These are phyloP conservation scores for Phialemoniopsis sp. DNA, from an alignment of 2,329 filamentous ascomycete species.

Conservation along the genomic window DNA sequence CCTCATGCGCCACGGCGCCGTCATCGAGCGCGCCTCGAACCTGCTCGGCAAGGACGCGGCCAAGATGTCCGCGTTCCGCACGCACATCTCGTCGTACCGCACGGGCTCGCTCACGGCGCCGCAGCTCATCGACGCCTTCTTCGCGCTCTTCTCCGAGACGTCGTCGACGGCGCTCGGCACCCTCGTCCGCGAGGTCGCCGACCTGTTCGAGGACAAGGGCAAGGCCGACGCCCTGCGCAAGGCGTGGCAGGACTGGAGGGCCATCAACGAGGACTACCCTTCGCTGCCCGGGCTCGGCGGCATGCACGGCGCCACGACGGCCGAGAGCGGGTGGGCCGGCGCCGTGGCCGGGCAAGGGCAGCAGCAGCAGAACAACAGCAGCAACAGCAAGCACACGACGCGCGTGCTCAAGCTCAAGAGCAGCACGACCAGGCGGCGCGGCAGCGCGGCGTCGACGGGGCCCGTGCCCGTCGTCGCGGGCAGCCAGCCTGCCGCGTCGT, in stretches of 20 bases:
- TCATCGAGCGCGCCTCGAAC: constrained; percentile 79
- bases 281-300: constrained; percentile 74
- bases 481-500: constrained; percentile 9
- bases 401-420: constrained; percentile 57
- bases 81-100: constrained; percentile 74
- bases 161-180: constrained; percentile 80
- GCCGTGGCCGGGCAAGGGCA: constrained; percentile 44
- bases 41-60: constrained; percentile 72
- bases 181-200: constrained; percentile 84
- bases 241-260: constrained; percentile 93
- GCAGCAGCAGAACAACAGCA: constrained; percentile 30
- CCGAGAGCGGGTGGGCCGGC: constrained; percentile 54
- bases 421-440: constrained; percentile 41
- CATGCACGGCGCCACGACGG: constrained; percentile 56
- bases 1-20: constrained; percentile 73
- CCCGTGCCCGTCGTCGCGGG: constrained; percentile 9
- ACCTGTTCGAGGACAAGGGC: constrained; percentile 79
- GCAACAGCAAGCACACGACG: constrained; percentile 46
- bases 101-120: constrained; percentile 64
- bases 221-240: constrained; percentile 73
- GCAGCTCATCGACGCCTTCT: constrained; percentile 82
- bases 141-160: constrained; percentile 75
- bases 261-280: constrained; percentile 94
- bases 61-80: constrained; percentile 76
- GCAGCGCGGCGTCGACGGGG: constrained; percentile 12